Evolutionary conservation across 2,329 filamentous ascomycete species (phyloP), one percentile per base, ranked within the genome.

Genomic region (Aspergillus fumigatus): DNA sequence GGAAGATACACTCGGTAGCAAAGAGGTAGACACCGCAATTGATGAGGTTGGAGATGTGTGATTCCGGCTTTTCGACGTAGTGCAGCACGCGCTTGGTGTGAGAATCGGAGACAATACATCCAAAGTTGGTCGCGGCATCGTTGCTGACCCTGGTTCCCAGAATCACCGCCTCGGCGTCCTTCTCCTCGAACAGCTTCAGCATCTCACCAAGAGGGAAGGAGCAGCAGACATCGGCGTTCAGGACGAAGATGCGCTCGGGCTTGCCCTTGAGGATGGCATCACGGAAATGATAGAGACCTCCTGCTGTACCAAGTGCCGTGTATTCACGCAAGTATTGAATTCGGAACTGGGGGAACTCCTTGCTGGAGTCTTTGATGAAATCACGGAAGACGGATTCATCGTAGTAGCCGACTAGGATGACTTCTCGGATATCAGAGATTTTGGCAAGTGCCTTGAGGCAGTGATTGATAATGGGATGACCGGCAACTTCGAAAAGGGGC

Each of bases 11-110:
- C 66, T 97, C 92, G 62, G 92, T 94, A 63, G 89, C 85, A 77
- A 99, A 99, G 68, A 97, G 90, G 80, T 97, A 99, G 70, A 99
- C 92, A 68, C 94, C 94, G 76, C 94, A 97, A 82, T 97, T 99
- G 83, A 99, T 99, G 65, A 99, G 83, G 80, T 97, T 97, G 71
- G 90, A 95, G 77, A 99, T 97, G 77, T 96, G 90, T 55, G 89
- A 92, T 77, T 99, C 93, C 64, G 94, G 94, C 82, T 97, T 97
- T 84, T 97, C 94, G 73, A 99, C 94, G 78, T 99, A 97, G 80
- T 99, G 94, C 59, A 97, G 87, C 48, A 99, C 94, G 64, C 93
- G 91, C 74, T 93, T 92, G 62, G 90, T 96, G 78, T 97, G 91
- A 47, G 88, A 80, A 75, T 99, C 94, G 55, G 90, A 94, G 56